Base-by-base conservation (phyloP, 1,284 basidiomycete genomes). In the Ceratobasidium sp. region DNA sequence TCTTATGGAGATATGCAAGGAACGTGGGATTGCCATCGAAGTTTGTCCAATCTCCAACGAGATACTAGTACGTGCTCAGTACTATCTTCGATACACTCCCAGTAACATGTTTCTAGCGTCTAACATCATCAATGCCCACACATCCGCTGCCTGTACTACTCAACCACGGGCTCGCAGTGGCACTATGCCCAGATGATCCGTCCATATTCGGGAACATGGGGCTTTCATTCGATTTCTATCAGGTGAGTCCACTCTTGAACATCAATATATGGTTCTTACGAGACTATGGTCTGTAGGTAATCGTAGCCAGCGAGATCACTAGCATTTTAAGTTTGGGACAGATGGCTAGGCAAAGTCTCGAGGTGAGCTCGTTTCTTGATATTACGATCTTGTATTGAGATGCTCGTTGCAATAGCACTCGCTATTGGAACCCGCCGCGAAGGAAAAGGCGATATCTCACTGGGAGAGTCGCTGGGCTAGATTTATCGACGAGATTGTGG, bases 281-380 rank as follows among this genome's bases (percentile, higher is more conserved):
- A 37, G 5, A 6, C 13, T 13, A 40, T 37, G 15, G 19, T 59
- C 25, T 43, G 8, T 37, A 79, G 78, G 78, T 77, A 22, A 54
- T 79, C 1, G 74, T 79, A 4, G 73, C 78, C 15, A 79, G 78
- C 40, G 77, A 79, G 43, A 68, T 79, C 19, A 76, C 78, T 5
- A 77, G 77, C 22, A 90, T 92, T 19, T 84, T 86, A 56, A 90
- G 90, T 11, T 84, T 92, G 13, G 87, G 88, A 0, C 85, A 88
- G 76, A 83, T 92, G 34, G 90, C 90, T 2, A 85, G 88, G 68
- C 90, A 91, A 79, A 92, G 90, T 81, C 85, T 92, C 76, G 84
- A 87, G 85, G 91, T 90, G 70, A 80, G 85, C 81, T 7, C n/a
- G 0, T 25, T 32, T 34, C 22, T 44, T 34, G 57, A 51, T 34